Evolutionary conservation across 352 stramenopile genomes (phyloP).

Genomic region (Phytopythium boreale): DNA sequence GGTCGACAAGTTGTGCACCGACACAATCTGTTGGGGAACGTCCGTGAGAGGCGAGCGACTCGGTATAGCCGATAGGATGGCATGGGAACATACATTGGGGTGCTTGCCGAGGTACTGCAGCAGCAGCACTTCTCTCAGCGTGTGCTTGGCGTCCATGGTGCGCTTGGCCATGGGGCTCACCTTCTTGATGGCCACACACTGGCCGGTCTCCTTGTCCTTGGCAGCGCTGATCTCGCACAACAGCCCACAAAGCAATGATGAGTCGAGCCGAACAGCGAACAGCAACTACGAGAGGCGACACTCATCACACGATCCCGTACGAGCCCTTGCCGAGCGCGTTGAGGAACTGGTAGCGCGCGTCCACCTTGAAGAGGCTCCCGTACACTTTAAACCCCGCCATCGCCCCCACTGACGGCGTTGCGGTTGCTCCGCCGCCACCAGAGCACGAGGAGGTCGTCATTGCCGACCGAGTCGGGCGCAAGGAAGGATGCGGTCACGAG

Average conservation of each 20-base stretch:
- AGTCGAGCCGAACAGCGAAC: not conserved
- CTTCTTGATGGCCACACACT: constrained; percentile 91
- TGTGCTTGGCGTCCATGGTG: constrained; percentile 83
- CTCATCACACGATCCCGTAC: constrained; percentile 89
- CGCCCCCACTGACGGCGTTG: not conserved
- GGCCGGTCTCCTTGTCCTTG: constrained; percentile 65
- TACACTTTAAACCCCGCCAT: constrained; percentile 69
- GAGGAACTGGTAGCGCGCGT: constrained; percentile 82
- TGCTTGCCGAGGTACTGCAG: constrained; percentile 88
- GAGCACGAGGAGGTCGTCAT: not conserved
- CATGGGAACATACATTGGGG: constrained; percentile 47
- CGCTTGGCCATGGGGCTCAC: constrained; percentile 85
- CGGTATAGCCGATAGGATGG: not conserved
- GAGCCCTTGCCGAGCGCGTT: constrained; percentile 89
- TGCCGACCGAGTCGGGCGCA: not conserved
- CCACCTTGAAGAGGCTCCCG: constrained; percentile 77
- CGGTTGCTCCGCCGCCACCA: not conserved
- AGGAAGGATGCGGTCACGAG: not conserved
- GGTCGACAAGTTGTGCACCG: constrained; percentile 73
- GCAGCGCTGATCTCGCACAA: constrained; percentile 42
- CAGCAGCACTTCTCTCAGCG: constrained; percentile 84
- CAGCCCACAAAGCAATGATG: not conserved
- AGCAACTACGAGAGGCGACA: not conserved
- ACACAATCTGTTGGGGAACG: constrained; percentile 56
- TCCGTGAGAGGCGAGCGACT: not conserved